Percentiles rank a stretch among this genome's conserved stretches.
Conservation (phyloP, 2,329 filamentous ascomycete species). For the Alternaria panax region DNA sequence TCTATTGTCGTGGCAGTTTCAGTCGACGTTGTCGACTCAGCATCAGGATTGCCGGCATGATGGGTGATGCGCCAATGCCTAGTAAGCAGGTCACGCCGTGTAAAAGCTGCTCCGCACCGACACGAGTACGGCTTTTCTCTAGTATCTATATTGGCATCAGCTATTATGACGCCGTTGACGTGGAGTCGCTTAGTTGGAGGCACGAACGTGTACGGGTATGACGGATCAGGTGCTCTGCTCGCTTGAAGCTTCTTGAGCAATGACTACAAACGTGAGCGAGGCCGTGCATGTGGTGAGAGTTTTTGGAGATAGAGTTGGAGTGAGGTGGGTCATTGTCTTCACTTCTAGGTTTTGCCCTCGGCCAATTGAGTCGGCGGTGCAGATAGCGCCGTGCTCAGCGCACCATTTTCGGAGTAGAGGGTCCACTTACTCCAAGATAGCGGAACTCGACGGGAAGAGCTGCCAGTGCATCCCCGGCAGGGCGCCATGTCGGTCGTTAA, state of each 20-base stretch:
- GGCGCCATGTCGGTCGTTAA: not conserved
- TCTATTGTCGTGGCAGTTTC: slow-evolving; percentile 9
- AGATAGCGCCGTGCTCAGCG: slow-evolving; percentile 4
- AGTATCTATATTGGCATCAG: slow-evolving; percentile 34
- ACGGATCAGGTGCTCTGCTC: slow-evolving; percentile 40
- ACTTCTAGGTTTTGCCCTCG: slow-evolving; percentile 6
- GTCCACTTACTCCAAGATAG: slow-evolving; percentile 6
- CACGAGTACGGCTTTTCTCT: slow-evolving; percentile 42
- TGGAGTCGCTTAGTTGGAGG: slow-evolving; percentile 7
- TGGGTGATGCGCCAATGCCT: slow-evolving; percentile 42
- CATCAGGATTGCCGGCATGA: slow-evolving; percentile 20
- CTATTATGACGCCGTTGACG: not conserved
- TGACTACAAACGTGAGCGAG: slow-evolving; percentile 36
- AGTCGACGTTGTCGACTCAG: slow-evolving; percentile 15
- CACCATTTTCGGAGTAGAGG: not conserved
- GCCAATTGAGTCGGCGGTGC: slow-evolving; percentile 6
- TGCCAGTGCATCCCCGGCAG: not conserved
- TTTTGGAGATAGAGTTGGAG: slow-evolving; percentile 26
- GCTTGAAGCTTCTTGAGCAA: slow-evolving; percentile 40
- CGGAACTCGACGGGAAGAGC: not conserved
- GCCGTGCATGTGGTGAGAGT: slow-evolving; percentile 32
- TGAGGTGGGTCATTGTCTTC: slow-evolving; percentile 9
- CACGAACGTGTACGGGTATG: slow-evolving; percentile 43
- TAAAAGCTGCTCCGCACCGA: slow-evolving; percentile 37
- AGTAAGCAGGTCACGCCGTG: slow-evolving; percentile 41